phyloP scores from a whole-genome alignment of 2,329 filamentous ascomycete genomes.

The Mycosphaerella sp. region DNA sequence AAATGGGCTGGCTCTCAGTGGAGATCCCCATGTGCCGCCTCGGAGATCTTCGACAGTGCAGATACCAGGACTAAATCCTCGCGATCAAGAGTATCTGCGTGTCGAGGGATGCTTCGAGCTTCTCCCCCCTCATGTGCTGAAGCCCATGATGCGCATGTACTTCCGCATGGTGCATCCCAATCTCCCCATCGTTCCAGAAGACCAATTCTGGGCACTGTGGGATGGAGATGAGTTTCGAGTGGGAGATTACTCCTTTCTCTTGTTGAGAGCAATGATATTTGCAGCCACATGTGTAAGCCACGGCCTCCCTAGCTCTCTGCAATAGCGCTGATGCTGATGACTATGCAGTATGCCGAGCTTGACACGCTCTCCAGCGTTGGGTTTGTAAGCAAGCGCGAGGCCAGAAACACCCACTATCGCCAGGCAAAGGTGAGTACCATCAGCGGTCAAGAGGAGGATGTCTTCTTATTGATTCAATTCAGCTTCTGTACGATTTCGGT shows the following conservation, averaged over 20 bases:
- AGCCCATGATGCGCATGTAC: slow-evolving; percentile 17
- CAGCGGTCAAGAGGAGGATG: background rate
- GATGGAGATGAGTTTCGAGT: slow-evolving; percentile 13
- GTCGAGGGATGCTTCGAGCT: slow-evolving; percentile 20
- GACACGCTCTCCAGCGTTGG: slow-evolving; percentile 17
- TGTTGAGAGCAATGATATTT: slow-evolving; percentile 18
- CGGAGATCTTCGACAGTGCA: slow-evolving; percentile 16
- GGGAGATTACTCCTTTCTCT: slow-evolving; percentile 11
- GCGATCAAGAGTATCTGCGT: slow-evolving; percentile 18
- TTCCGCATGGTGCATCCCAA: slow-evolving; percentile 19
- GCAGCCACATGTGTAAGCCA: slow-evolving; percentile 15
- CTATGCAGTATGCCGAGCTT: slow-evolving; percentile 14
- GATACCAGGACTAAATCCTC: slow-evolving; percentile 18
- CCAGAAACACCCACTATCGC: slow-evolving; percentile 18
- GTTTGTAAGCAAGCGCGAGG: slow-evolving; percentile 22
- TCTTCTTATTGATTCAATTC: background rate
- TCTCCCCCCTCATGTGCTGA: slow-evolving; percentile 11
- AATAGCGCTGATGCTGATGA: slow-evolving; percentile 10
- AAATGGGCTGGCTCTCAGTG: slow-evolving; percentile 4
- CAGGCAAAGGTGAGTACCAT: slow-evolving; percentile 14
- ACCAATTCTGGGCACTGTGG: slow-evolving; percentile 19
- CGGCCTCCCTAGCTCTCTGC: background rate
- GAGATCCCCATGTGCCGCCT: slow-evolving; percentile 5
- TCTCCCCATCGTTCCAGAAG: slow-evolving; percentile 17
- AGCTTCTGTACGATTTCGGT: slow-evolving; percentile 21